Evolutionary conservation across 2,329 filamentous ascomycete species (phyloP), one percentile per base, ranked within the genome.

Genomic region (Scopulariopsis brevicaulis): DNA sequence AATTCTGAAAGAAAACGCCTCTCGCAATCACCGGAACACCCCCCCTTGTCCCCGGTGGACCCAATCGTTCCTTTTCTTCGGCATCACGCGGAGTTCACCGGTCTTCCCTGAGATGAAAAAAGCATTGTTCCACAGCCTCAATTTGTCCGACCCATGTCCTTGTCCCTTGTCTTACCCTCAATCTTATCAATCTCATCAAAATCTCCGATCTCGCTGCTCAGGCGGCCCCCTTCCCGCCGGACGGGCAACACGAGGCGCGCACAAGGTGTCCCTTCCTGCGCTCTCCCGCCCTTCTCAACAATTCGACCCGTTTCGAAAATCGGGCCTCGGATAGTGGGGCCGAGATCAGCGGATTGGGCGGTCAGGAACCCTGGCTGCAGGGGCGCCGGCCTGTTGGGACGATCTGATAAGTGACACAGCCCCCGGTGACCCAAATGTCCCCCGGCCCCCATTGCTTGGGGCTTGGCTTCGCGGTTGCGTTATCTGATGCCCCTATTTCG

Each of bases 121-220:
- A 40, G 18, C 12, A 40, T 14, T 3, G 37, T 14, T 14, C 12
- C 37, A 40, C 18, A n/a, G 28, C 28, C 8, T 32, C 28, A 4
- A 32, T 8, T 18, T 40, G 37, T 40, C 37, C 11, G 37, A 40
- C 37, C 28, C 28, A 40, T 40, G 37, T 46, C 40, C n/a, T 46
- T 18, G 40, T 14, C 18, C 46, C 46, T 2, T 50, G 46, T 14
- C 20, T 12, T 11, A 20, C 8, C 22, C 46, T 12, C 14, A 53
- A 53, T 53, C 51, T 53, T 53, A 53, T 53, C 51, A 53, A 53
- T 53, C 51, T 32, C 51, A 53, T 53, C 51, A 53, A 4, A 53
- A 34, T 53, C 51, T 53, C 51, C 51, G 51, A 53, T 32, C 11
- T 34, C 51, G 51, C 24, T 34, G 18, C 18, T 14, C 15, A 50